phyloP scores from a whole-genome alignment of 2,329 filamentous ascomycete species.

The Capronia americana region DNA sequence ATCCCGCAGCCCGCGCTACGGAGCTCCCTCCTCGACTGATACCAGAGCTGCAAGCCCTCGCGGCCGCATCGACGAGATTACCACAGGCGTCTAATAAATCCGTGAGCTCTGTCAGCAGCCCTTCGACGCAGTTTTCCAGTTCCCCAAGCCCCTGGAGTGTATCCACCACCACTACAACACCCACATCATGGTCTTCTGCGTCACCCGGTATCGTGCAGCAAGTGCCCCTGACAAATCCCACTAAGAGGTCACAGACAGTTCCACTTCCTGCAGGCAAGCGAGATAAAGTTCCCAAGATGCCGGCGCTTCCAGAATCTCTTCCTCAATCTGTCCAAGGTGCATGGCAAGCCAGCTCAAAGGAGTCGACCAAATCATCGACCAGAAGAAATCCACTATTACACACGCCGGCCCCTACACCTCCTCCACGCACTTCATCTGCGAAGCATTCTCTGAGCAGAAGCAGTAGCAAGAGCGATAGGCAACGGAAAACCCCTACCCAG shows the following conservation, averaged over 20 bases:
- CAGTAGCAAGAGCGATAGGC: constrained; percentile 33
- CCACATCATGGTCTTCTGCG: constrained; percentile 57
- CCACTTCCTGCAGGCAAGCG: constrained; percentile 29
- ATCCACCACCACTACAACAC: constrained; percentile 49
- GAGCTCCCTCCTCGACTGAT: constrained; percentile 38
- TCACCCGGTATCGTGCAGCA: constrained; percentile 55
- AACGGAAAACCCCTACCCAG: constrained; percentile 6
- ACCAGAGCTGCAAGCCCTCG: constrained; percentile 40
- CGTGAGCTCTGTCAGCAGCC: constrained; percentile 37
- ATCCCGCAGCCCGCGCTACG: constrained; percentile 15
- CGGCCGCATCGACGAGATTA: constrained; percentile 26
- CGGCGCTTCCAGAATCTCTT: constrained; percentile 25
- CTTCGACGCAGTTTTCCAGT: constrained; percentile 38
- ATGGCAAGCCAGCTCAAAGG: constrained; percentile 27
- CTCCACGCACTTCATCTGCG: constrained; percentile 40
- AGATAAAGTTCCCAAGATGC: constrained; percentile 35
- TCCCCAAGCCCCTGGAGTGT: constrained; percentile 40
- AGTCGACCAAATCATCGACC: constrained; percentile 42
- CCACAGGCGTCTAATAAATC: constrained; percentile 31
- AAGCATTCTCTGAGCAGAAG: constrained; percentile 34
- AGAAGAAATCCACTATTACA: constrained; percentile 44
- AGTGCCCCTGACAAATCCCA: constrained; percentile 31
- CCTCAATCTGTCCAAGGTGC: not conserved
- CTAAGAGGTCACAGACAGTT: constrained; percentile 34
- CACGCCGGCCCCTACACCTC: constrained; percentile 38